Percentiles rank a stretch among this genome's conserved stretches.
phyloP scores from a whole-genome alignment of 2,329 filamentous ascomycete genomes.

The Chrysoporthe austroafricana region DNA sequence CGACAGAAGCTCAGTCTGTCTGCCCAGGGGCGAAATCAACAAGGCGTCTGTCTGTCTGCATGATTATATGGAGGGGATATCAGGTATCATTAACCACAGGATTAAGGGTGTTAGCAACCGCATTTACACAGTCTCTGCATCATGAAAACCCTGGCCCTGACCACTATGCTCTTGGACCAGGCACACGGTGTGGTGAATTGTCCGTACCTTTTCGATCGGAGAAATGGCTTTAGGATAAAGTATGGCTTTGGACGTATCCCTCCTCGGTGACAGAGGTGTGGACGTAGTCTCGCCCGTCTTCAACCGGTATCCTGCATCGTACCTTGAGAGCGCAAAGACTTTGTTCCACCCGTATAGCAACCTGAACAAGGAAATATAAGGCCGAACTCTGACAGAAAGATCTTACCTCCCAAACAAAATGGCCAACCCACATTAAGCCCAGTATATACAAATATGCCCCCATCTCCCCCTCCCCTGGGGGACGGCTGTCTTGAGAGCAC shows the following conservation, averaged over 20 bases:
- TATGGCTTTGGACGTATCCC: neutral
- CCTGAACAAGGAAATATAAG: no score
- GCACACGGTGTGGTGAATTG: neutral
- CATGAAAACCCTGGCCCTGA: neutral
- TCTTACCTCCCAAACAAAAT: no score
- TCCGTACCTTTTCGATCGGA: neutral
- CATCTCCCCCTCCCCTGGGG: no score
- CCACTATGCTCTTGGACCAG: no score
- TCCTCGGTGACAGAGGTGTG: neutral
- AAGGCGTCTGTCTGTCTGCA: neutral
- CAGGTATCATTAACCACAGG: constrained; percentile 4
- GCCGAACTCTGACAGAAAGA: no score
- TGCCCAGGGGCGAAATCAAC: neutral
- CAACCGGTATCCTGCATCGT: neutral
- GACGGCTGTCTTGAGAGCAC: neutral
- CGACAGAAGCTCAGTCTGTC: neutral
- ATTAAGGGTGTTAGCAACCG: neutral
- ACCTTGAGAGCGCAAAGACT: neutral
- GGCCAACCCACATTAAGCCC: no score
- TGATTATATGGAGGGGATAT: neutral
- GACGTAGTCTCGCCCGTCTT: fast-evolving
- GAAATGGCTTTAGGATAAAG: neutral
- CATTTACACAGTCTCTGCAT: neutral
- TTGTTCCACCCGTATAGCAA: no score
- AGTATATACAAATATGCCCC: neutral